Conservation (phyloP, 345 rosid genomes). For the Schrenkiella parvula region DNA sequence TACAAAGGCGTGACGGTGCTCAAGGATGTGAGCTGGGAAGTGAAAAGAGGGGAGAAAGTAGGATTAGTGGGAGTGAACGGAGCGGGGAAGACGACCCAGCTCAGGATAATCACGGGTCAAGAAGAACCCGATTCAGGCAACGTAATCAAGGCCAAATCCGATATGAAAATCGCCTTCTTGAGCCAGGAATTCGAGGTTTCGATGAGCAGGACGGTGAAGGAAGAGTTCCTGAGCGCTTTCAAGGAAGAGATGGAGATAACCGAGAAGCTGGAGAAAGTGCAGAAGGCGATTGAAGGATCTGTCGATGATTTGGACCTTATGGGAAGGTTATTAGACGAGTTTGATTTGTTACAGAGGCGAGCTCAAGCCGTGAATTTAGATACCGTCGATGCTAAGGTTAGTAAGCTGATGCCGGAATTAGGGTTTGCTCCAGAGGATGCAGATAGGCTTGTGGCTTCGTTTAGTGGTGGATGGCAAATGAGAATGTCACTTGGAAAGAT, state of each 20-base stretch:
- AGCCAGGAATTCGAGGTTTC: conserved; percentile 96
- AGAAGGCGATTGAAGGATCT: conserved; percentile 70
- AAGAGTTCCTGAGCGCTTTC: conserved; percentile 87
- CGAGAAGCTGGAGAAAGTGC: conserved; percentile 67
- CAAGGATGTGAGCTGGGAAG: conserved; percentile 86
- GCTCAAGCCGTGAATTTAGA: conserved; percentile 78
- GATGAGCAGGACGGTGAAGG: conserved; percentile 75
- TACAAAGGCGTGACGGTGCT: conserved; percentile 83
- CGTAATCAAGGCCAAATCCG: conserved; percentile 65
- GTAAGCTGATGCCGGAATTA: conserved; percentile 90
- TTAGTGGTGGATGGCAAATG: conserved; percentile 99
- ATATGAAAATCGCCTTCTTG: conserved; percentile 75
- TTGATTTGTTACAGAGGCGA: conserved; percentile 78
- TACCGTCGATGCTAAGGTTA: conserved; percentile 70
- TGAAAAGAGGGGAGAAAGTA: conserved; percentile 83
- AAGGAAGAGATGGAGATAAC: conserved; percentile 85
- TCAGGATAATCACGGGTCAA: conserved; percentile 77
- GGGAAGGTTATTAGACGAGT: conserved; percentile 96
- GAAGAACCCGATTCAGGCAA: conserved; percentile 91
- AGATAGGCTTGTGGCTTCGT: conserved; percentile 89
- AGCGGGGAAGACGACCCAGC: conserved; percentile 94
- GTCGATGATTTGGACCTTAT: conserved; percentile 87
- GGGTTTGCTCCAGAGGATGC: conserved; percentile 79
- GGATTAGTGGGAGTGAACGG: conserved; percentile 94
- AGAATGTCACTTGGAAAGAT: conserved; percentile 98